Conservation (phyloP, 73 alveolate species). For the Tetrahymena borealis region DNA sequence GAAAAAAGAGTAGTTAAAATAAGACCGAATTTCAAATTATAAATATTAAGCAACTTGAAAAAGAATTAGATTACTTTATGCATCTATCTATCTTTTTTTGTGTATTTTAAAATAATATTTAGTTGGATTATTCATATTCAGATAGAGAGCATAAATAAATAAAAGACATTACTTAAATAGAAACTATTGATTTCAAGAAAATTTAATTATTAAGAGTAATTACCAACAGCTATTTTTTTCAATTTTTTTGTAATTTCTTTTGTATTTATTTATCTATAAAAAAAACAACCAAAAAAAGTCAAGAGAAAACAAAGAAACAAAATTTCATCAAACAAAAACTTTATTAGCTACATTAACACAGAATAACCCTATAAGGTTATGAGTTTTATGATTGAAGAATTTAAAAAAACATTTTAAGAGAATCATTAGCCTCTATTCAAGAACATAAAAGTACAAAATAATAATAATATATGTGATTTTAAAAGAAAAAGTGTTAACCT, state of each 20-base stretch:
- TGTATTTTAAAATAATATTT: too few species aligned
- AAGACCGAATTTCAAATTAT: too few species aligned
- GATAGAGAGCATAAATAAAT: neutral
- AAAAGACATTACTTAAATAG: too few species aligned
- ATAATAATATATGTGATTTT: too few species aligned
- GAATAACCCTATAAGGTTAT: neutral
- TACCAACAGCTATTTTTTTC: neutral
- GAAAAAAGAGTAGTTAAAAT: too few species aligned
- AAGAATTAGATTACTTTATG: too few species aligned
- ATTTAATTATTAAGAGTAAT: neutral
- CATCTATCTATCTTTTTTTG: too few species aligned
- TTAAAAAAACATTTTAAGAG: neutral
- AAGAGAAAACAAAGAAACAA: neutral
- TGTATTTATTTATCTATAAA: neutral
- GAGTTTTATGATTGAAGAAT: neutral
- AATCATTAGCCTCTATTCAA: neutral
- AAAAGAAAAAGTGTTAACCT: too few species aligned
- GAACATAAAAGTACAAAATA: neutral
- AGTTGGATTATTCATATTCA: too few species aligned
- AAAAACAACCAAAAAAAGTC: neutral
- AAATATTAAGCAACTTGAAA: too few species aligned
- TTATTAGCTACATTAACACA: too few species aligned
- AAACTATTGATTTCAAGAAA: neutral
- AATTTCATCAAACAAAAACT: neutral
- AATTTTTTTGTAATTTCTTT: neutral